Conservation (phyloP, 306 rosid species). For the Spatholobus suberectus region DNA sequence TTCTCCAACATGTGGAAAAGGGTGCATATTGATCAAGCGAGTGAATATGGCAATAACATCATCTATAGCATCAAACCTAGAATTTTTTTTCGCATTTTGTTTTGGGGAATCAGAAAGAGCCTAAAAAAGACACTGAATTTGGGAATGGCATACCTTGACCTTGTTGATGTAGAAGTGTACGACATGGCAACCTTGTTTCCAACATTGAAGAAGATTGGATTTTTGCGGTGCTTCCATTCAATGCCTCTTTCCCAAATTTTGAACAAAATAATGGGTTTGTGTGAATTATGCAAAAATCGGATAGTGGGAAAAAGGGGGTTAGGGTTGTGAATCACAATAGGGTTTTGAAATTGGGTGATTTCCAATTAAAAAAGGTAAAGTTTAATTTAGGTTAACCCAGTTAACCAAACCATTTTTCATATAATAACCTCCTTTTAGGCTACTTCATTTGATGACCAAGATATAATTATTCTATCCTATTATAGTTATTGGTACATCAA, state of each 20-base stretch:
- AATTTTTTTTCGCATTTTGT: neutral
- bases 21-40: constrained; percentile 23
- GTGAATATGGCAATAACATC: constrained; percentile 37
- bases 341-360: too few relatives aligned
- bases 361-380: too few relatives aligned
- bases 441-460: too few relatives aligned
- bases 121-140: constrained; percentile 20
- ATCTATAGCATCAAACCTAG: constrained; percentile 13
- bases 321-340: too few relatives aligned
- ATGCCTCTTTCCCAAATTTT: neutral
- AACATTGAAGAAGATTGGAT: neutral
- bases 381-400: too few relatives aligned
- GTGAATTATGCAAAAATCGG: neutral
- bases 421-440: too few relatives aligned
- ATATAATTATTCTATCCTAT: too few relatives aligned
- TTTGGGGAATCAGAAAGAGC: neutral
- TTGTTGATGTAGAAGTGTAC: constrained; percentile 16
- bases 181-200: constrained; percentile 23
- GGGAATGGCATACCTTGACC: constrained; percentile 38
- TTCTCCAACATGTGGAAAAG: constrained; percentile 29
- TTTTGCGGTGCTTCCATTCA: constrained; percentile 26
- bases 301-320: neutral
- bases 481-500: too few relatives aligned
- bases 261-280: neutral
- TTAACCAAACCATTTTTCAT: too few relatives aligned